These are phyloP conservation scores for Tuber melanosporum DNA, from an alignment of 495 filamentous ascomycete genomes.

Conservation along the genomic window DNA sequence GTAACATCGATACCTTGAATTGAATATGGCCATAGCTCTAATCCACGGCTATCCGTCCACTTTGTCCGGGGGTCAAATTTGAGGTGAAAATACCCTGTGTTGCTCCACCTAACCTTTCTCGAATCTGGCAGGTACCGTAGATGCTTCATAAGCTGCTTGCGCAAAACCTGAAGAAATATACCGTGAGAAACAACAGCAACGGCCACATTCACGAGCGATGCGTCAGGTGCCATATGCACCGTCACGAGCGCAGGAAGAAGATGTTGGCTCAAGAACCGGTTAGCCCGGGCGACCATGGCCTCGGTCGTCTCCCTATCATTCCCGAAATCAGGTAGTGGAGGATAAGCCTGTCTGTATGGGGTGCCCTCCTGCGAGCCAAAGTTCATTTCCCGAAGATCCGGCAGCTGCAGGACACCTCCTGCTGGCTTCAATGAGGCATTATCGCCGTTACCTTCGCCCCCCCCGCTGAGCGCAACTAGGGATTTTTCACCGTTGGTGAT, in stretches of 20 bases:
- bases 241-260: constrained; percentile 53
- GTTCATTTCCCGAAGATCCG: constrained; percentile 62
- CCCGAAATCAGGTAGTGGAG: constrained; percentile 5
- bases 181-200: constrained; percentile 74
- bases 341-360: constrained; percentile 42
- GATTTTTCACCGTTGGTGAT: constrained; percentile 10
- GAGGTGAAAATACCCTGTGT: constrained; percentile 29
- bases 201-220: constrained; percentile 31
- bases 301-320: constrained; percentile 52
- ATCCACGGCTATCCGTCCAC: background rate
- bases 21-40: constrained; percentile 30
- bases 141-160: constrained; percentile 54
- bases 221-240: constrained; percentile 20
- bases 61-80: constrained; percentile 12
- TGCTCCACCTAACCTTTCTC: constrained; percentile 41
- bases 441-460: constrained; percentile 10
- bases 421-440: constrained; percentile 24
- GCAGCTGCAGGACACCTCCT: constrained; percentile 46
- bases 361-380: constrained; percentile 65
- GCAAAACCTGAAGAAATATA: constrained; percentile 63
- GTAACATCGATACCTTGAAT: constrained; percentile 57
- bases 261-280: constrained; percentile 57
- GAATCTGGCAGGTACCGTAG: constrained; percentile 44
- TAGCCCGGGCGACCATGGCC: constrained; percentile 57
- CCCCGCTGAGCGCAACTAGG: background rate